Conservation (phyloP, 257 asterid species). For the Eustoma russellianum region DNA sequence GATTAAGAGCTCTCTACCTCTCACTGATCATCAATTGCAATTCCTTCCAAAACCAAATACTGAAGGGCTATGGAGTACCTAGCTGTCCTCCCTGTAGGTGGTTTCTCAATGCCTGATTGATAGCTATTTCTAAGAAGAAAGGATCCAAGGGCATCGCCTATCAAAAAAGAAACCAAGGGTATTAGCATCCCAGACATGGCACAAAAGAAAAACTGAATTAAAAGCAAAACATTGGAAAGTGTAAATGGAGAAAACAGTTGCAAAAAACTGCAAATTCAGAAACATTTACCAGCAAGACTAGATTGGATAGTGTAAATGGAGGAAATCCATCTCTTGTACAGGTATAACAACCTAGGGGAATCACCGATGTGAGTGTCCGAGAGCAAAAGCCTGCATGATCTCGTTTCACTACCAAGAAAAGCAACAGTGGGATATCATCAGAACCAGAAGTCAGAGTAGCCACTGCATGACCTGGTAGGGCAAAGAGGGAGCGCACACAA, state of each 20-base stretch:
- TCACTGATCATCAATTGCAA: slow-evolving; percentile 18
- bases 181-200: neutral
- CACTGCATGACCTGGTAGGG: too few species aligned
- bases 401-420: slow-evolving; percentile 30
- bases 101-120: slow-evolving; percentile 16
- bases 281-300: slow-evolving; percentile 6
- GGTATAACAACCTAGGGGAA: slow-evolving; percentile 62
- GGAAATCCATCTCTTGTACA: slow-evolving; percentile 84
- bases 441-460: too few species aligned
- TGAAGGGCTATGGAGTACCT: slow-evolving; percentile 84
- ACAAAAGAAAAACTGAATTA: neutral
- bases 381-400: slow-evolving; percentile 49
- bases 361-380: slow-evolving; percentile 84
- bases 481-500: slow-evolving; percentile 1
- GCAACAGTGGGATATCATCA: neutral
- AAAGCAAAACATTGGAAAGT: neutral
- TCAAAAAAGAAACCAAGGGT: slow-evolving; percentile 2
- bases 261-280: neutral
- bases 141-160: slow-evolving; percentile 55
- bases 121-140: slow-evolving; percentile 40
- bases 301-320: slow-evolving; percentile 68
- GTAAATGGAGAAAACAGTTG: slow-evolving; percentile 1
- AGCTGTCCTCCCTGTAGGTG: slow-evolving; percentile 28
- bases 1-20: too few species aligned
- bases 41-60: slow-evolving; percentile 55